phyloP scores from a whole-genome alignment of 2,329 filamentous ascomycete genomes.

The Xylariaceae sp. region DNA sequence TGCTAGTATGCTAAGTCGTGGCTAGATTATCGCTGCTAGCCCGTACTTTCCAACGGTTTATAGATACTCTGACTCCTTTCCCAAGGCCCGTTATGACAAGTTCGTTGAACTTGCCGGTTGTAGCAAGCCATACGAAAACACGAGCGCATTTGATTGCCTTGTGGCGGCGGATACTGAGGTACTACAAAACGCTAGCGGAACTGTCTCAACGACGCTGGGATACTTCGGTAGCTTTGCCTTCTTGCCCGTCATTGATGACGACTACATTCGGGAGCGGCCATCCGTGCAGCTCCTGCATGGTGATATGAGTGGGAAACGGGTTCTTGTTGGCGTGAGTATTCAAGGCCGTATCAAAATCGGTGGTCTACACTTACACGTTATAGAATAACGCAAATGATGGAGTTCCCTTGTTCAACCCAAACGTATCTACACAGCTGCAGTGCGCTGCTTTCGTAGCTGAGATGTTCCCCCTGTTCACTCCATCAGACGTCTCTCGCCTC shows the following conservation, averaged over 20 bases:
- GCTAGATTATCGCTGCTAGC: slow-evolving; percentile 36
- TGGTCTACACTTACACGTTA: background rate
- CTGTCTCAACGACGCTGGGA: slow-evolving; percentile 37
- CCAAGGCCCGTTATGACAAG: slow-evolving; percentile 32
- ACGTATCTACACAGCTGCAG: slow-evolving; percentile 33
- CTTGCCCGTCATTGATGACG: slow-evolving; percentile 38
- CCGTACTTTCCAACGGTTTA: slow-evolving; percentile 38
- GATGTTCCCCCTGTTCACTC: slow-evolving; percentile 36
- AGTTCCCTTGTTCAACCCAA: slow-evolving; percentile 40
- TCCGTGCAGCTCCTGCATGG: slow-evolving; percentile 26
- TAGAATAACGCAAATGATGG: slow-evolving; percentile 47
- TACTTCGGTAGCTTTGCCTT: slow-evolving; percentile 41
- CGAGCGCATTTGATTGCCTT: slow-evolving; percentile 37
- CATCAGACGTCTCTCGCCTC: slow-evolving; percentile 25
- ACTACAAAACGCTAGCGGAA: slow-evolving; percentile 39
- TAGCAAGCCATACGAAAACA: slow-evolving; percentile 13
- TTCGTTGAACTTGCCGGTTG: slow-evolving; percentile 39
- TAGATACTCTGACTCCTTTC: slow-evolving; percentile 32
- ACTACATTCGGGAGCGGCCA: slow-evolving; percentile 37
- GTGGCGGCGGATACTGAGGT: slow-evolving; percentile 34
- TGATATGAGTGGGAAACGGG: slow-evolving; percentile 32
- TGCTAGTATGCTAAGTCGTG: slow-evolving; percentile 10
- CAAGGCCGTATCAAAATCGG: too few species aligned
- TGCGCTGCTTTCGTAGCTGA: slow-evolving; percentile 38
- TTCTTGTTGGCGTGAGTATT: slow-evolving; percentile 36